Base-by-base conservation (phyloP, 805 yeast genomes). In the Starmerella gropengiesseri region DNA sequence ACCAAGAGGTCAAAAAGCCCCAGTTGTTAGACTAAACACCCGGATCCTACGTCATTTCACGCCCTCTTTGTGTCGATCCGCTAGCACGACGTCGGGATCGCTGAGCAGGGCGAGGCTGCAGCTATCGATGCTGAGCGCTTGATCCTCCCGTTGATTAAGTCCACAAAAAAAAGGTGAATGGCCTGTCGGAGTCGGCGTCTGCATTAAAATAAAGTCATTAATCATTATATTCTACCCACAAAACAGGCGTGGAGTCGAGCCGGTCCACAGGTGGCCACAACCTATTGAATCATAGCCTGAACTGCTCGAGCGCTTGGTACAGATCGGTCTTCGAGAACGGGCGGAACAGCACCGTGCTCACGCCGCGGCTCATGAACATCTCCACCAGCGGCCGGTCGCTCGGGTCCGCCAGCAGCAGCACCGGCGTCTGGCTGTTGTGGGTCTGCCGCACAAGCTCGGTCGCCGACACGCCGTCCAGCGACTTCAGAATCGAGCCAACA, bases 271-370 rank as follows among this genome's bases (percentile, higher is more conserved):
- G n/a, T n/a, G n/a, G n/a, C n/a, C n/a, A n/a, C n/a, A n/a, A 28
- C 11, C 23, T 34, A 23, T 7, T 23, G 6, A 20, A 23, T 20
- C 21, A 23, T 7, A 34, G 37, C 14, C 29, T 13, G 40, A 45
- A 45, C 30, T 35, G 40, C 17, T 32, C 40, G 14, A 89, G 64
- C 56, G 86, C 83, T 47, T 77, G 69, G 56, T 78, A 82, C 44
- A 91, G 67, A 57, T 84, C 94, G 51, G 78, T 83, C 57, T 82
- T 85, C 2, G 94, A 81, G 59, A 91, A 91, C 1, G 98, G 98
- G 57, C 91, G 85, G 4, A 94, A 94, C 49, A 91, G 66, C 28
- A 91, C 84, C 60, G 85, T 95, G 45, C 83, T 78, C 84, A 86
- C 86, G 4, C 95, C 96, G 55, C 85, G 84, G 53, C 79, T 80